phyloP scores from a whole-genome alignment of 257 asterid species.

The Solanum acaule region DNA sequence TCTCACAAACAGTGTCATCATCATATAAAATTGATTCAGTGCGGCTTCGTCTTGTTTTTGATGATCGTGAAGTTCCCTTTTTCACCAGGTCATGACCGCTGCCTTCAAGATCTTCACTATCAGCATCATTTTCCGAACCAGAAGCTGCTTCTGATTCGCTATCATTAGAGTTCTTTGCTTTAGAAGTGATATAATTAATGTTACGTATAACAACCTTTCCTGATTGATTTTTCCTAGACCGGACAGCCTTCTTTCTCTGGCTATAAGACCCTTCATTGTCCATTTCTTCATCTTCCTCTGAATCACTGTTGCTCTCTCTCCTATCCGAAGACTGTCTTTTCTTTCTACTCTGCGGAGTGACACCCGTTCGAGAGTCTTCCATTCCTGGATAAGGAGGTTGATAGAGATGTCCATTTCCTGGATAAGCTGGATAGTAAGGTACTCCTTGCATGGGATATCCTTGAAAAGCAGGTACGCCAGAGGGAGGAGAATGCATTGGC shows the following conservation, averaged over 20 bases:
- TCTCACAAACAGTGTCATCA: constrained; percentile 30
- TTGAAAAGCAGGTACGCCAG: constrained; percentile 57
- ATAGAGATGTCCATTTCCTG: constrained; percentile 50
- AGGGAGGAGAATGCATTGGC: constrained; percentile 65
- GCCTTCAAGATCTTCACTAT: constrained; percentile 27
- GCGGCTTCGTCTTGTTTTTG: constrained; percentile 36
- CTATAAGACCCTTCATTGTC: constrained; percentile 38
- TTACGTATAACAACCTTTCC: constrained; percentile 38
- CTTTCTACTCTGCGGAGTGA: constrained; percentile 30
- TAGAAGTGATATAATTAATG: constrained; percentile 34
- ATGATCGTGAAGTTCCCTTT: constrained; percentile 26
- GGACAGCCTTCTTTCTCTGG: constrained; percentile 31
- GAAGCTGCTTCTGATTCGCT: constrained; percentile 19
- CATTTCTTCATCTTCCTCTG: constrained; percentile 30
- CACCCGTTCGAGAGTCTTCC: constrained; percentile 40
- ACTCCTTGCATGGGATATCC: constrained; percentile 87
- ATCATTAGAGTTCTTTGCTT: constrained; percentile 11
- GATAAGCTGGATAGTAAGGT: constrained; percentile 70
- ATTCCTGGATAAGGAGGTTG: constrained; percentile 54
- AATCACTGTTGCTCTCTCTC: constrained; percentile 34
- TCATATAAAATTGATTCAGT: constrained; percentile 18
- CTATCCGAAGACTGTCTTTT: constrained; percentile 40
- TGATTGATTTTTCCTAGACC: constrained; percentile 25
- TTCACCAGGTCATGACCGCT: constrained; percentile 18
- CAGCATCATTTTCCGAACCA: constrained; percentile 32